These are phyloP conservation scores for Fusarium sterilihyphosum DNA, from an alignment of 2,329 filamentous ascomycete genomes.

Conservation along the genomic window DNA sequence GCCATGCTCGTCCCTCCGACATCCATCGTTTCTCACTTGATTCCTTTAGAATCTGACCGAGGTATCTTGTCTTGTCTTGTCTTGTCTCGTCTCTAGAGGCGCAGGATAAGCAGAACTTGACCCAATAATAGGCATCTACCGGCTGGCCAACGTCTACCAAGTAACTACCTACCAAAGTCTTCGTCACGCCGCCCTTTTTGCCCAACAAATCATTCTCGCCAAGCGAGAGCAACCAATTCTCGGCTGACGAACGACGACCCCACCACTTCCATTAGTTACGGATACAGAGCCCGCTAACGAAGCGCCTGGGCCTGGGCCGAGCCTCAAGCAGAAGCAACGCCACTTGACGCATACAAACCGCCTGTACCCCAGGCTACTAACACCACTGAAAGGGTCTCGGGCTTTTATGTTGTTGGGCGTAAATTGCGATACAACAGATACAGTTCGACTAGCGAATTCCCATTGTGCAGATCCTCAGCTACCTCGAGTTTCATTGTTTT, in stretches of 20 bases:
- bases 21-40: constrained; percentile 14
- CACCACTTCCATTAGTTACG: not conserved
- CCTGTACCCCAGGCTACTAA: constrained; percentile 16
- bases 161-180: not conserved
- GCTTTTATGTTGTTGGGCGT: not conserved
- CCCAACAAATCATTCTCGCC: constrained; percentile 6
- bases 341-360: constrained; percentile 3
- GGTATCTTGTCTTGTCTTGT: not conserved
- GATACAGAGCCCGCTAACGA: not conserved
- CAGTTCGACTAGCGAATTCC: constrained; percentile 3
- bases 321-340: constrained; percentile 19
- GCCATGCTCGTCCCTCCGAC: not conserved
- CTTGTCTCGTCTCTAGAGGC: not conserved
- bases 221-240: constrained; percentile 3
- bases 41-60: constrained; percentile 20
- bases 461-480: constrained; percentile 18
- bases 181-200: not conserved
- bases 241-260: constrained; percentile 2
- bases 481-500: constrained; percentile 12
- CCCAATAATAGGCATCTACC: not conserved
- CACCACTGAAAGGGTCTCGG: not conserved
- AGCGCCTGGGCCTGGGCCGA: constrained; percentile 10
- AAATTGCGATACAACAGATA: constrained; percentile 13
- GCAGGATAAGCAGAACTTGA: not conserved
- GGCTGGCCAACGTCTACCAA: not conserved